Conservation (phyloP, 176 grass and related monocot species). For the Avena insularis region DNA sequence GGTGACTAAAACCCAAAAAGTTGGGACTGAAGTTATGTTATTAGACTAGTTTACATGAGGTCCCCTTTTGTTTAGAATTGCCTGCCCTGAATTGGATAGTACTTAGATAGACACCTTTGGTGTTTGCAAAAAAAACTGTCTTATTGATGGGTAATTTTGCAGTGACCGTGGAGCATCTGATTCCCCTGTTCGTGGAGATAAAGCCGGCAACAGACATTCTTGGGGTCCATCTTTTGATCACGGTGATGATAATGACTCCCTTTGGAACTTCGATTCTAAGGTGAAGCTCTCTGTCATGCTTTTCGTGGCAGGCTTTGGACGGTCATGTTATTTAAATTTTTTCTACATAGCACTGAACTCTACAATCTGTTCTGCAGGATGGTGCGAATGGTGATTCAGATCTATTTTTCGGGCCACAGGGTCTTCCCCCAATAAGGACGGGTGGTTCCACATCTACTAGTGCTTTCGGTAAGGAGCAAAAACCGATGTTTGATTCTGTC, state of each 20-base stretch:
- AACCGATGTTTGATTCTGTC: slow-evolving; percentile 67
- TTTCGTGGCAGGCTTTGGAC: slow-evolving; percentile 12
- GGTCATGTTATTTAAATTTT: slow-evolving; percentile 7
- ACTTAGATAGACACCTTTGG: slow-evolving; percentile 1
- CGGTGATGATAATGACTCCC: slow-evolving; percentile 78
- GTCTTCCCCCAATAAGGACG: slow-evolving; percentile 84
- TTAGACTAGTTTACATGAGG: slow-evolving; percentile 7
- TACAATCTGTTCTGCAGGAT: slow-evolving; percentile 59
- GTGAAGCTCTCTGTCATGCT: slow-evolving; percentile 33
- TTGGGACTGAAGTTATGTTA: slow-evolving; percentile 9
- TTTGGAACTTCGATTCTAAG: slow-evolving; percentile 87
- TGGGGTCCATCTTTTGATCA: slow-evolving; percentile 88
- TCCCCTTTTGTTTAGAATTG: too few species aligned
- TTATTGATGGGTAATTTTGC: slow-evolving; percentile 50
- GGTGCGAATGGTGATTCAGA: slow-evolving; percentile 75
- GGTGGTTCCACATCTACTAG: slow-evolving; percentile 63
- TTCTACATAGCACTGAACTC: slow-evolving; percentile 28
- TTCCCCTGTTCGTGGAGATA: slow-evolving; percentile 70
- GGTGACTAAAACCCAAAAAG: slow-evolving; percentile 14
- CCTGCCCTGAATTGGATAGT: background rate
- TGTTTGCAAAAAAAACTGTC: slow-evolving; percentile 12
- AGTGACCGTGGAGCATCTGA: slow-evolving; percentile 72
- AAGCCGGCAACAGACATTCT: slow-evolving; percentile 56
- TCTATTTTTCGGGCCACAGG: slow-evolving; percentile 84
- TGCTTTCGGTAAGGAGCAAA: slow-evolving; percentile 60